A percentile compares a stretch with the other conserved stretches of the same genome.
Conservation (phyloP, 495 filamentous ascomycete genomes). For the Cryomyces antarcticus region DNA sequence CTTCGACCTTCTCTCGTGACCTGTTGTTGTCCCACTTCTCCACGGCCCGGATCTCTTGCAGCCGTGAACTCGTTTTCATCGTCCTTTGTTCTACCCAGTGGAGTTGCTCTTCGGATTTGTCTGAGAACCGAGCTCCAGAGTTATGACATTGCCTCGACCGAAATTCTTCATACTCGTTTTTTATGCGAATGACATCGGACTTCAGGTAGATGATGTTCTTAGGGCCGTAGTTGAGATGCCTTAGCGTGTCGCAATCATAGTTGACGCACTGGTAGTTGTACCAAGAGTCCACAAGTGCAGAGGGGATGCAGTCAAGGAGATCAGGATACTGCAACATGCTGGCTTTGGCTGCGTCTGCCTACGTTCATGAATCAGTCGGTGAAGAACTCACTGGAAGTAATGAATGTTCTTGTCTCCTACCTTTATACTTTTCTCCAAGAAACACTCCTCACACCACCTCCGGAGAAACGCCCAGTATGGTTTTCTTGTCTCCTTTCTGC, state of each 20-base stretch:
- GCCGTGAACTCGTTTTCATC: constrained; percentile 1
- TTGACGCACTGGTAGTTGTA: constrained; percentile 8
- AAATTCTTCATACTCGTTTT: constrained; percentile 1
- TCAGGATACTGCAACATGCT: background rate
- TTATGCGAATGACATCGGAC: constrained; percentile 4
- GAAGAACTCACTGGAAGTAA: too few relatives aligned
- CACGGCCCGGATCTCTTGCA: constrained; percentile 1
- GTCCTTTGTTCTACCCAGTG: background rate
- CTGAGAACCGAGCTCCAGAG: background rate
- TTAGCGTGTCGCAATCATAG: background rate
- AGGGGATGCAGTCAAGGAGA: constrained; percentile 8
- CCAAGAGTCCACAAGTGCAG: constrained; percentile 10
- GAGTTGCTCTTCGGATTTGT: background rate
- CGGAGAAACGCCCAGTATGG: constrained; percentile 16
- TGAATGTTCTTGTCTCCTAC: background rate
- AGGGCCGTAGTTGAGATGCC: background rate
- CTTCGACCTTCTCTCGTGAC: background rate
- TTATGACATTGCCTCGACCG: background rate
- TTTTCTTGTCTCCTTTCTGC: constrained; percentile 10
- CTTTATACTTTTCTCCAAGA: constrained; percentile 10
- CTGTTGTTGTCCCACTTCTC: constrained; percentile 7
- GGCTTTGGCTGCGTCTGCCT: too few relatives aligned
- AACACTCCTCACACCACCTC: constrained; percentile 15
- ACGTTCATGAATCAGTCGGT: too few relatives aligned
- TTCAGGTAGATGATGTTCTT: constrained; percentile 3